A percentile compares a stretch with the other conserved stretches of the same genome.
Conservation (phyloP, 2,329 filamentous ascomycete genomes). For the Colletotrichum spinosum region DNA sequence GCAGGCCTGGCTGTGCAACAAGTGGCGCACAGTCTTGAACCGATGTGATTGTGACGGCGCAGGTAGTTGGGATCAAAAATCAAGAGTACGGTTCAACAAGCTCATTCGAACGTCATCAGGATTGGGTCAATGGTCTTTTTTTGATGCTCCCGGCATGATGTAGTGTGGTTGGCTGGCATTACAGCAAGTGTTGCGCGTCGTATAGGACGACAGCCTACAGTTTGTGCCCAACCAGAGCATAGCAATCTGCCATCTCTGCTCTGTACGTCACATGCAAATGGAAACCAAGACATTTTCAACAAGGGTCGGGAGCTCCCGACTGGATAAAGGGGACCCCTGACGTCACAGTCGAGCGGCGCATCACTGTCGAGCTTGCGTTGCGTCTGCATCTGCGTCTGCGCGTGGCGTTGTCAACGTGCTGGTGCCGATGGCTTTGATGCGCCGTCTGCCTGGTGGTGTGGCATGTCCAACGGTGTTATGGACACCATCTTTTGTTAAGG, state of each 20-base stretch:
- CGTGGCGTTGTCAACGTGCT: neutral
- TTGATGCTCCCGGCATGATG: too few relatives aligned
- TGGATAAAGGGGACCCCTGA: conserved; percentile 30
- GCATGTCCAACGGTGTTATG: too few relatives aligned
- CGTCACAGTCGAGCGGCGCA: conserved; percentile 19
- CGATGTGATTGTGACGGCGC: neutral
- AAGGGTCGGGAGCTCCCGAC: conserved; percentile 36
- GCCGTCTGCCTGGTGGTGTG: too few relatives aligned
- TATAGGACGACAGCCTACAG: too few relatives aligned
- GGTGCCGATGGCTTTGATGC: too few relatives aligned
- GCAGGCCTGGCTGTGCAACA: conserved; percentile 14
- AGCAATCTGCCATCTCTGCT: neutral
- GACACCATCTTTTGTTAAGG: too few relatives aligned
- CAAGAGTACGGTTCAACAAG: neutral
- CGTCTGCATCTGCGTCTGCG: neutral
- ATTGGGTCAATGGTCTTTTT: too few relatives aligned
- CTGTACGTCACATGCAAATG: conserved; percentile 32
- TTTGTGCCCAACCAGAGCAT: neutral
- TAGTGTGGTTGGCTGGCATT: neutral
- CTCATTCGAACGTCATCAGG: too few relatives aligned
- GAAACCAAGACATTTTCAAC: conserved; percentile 12
- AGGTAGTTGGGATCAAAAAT: neutral
- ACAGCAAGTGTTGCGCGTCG: neutral
- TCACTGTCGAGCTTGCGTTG: conserved; percentile 10
- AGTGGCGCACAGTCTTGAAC: neutral